Base-by-base conservation (phyloP, 2,329 filamentous ascomycete genomes). In the Trichoderma asperellum region DNA sequence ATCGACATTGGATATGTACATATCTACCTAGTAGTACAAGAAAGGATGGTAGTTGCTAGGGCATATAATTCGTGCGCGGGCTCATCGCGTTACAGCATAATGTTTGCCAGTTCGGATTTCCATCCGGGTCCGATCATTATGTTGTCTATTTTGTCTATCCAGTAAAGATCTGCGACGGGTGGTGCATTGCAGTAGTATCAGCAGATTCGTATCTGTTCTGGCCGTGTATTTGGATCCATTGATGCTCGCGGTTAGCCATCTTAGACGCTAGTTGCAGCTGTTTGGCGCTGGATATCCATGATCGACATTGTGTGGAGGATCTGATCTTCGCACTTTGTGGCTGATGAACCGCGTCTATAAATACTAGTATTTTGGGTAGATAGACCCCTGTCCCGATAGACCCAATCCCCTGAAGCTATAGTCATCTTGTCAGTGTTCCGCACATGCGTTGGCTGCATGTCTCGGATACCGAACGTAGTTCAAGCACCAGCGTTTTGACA, bases 261-360 rank as follows among this genome's bases (percentile, higher is more conserved):
- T 40, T 29, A 4, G 61, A 57, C 52, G 56, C 35, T 65, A 66
- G 43, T 34, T 59, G 55, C 55, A n/a, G 37, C 32, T 59, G 43
- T 59, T 67, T 10, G 40, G 6, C 37, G 8, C 55, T 57, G 14
- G 21, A 52, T 59, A 35, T 52, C 53, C 35, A 52, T 64, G 64
- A 59, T 67, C 55, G 55, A 58, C 64, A 27, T 37, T 18, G 27
- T 59, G 64, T 58, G 64, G 55, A 58, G 64, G 64, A 67, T 67
- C 64, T 59, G 64, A 67, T 67, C 64, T 59, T 67, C 55, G 40
- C 40, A 37, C 40, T 52, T 57, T 58, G 64, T 67, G 64, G 64
- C 64, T 67, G 40, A 47, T 58, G 37, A 66, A 49, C 37, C 37
- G 18, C 34, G 21, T 49, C 47, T 24, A 12, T 49, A n/a, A 43